Evolutionary conservation across 768 basidiomycete species (phyloP).

Genomic region (Trametes cubensis): DNA sequence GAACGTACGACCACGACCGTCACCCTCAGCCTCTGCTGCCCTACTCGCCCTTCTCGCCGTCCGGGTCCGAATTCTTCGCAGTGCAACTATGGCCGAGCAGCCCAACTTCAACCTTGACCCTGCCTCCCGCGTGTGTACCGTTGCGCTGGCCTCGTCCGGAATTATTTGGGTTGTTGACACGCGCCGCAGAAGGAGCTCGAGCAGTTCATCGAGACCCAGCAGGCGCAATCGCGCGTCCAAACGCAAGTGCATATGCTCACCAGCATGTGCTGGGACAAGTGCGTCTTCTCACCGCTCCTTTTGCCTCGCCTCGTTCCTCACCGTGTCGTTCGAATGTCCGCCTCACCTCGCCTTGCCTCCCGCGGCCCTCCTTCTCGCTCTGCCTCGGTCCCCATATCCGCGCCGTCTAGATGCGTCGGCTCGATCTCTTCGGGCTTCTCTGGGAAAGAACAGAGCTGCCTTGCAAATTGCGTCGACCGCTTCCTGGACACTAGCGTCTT

Average conservation of each 20-base stretch:
- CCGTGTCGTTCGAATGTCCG: not conserved
- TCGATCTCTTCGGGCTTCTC: constrained; percentile 80
- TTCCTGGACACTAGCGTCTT: constrained; percentile 87
- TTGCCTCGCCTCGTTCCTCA: not conserved
- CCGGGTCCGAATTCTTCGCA: not conserved
- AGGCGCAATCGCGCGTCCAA: constrained; percentile 74
- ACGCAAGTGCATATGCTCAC: constrained; percentile 77
- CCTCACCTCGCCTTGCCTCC: not conserved
- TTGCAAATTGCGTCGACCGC: constrained; percentile 88
- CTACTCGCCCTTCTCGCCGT: constrained; percentile 12
- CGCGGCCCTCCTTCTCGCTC: constrained; percentile 16
- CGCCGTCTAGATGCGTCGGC: constrained; percentile 67
- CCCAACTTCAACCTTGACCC: constrained; percentile 62
- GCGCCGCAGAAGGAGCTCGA: constrained; percentile 75
- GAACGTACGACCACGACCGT: not conserved
- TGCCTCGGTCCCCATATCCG: constrained; percentile 16
- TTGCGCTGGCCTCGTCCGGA: constrained; percentile 19
- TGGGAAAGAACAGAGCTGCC: constrained; percentile 76
- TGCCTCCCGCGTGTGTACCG: constrained; percentile 60
- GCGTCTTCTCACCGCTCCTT: constrained; percentile 34
- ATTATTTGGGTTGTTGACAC: constrained; percentile 10
- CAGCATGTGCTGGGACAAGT: constrained; percentile 93
- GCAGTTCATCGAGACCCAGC: constrained; percentile 78
- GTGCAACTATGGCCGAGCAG: constrained; percentile 45
- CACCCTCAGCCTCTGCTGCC: constrained; percentile 12